phyloP scores from a whole-genome alignment of 192 early-diverging fungal genomes.

The Podila epicladia region DNA sequence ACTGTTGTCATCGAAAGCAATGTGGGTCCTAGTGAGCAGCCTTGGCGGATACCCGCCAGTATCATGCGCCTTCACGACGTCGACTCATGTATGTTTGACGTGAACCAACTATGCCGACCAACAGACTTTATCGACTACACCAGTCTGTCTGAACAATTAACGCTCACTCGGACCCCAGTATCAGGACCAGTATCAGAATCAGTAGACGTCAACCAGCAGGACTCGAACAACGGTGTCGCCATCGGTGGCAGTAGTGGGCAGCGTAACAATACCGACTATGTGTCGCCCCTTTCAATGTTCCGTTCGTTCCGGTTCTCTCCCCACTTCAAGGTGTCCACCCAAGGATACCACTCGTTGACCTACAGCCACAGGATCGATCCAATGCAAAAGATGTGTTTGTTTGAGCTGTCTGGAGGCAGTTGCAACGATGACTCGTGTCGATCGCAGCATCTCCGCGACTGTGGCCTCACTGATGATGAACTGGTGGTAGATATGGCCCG shows the following conservation, averaged over 20 bases:
- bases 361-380: slow-evolving; percentile 48
- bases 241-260: not conserved
- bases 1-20: not conserved
- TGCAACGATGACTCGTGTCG: slow-evolving; percentile 43
- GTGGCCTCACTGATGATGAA: slow-evolving; percentile 31
- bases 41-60: not conserved
- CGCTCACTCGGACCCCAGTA: no score
- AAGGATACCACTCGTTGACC: slow-evolving; percentile 32
- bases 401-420: slow-evolving; percentile 37
- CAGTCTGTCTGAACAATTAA: not conserved
- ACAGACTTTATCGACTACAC: not conserved
- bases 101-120: not conserved
- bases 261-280: slow-evolving; percentile 7
- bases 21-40: not conserved
- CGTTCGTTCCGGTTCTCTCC: slow-evolving; percentile 36
- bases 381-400: slow-evolving; percentile 32
- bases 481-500: slow-evolving; percentile 45
- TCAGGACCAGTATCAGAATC: no score
- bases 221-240: no score
- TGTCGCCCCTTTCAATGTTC: slow-evolving; percentile 33
- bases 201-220: no score
- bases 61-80: not conserved
- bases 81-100: not conserved
- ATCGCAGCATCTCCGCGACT: slow-evolving; percentile 39
- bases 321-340: slow-evolving; percentile 1